A percentile compares a stretch with the other conserved stretches of the same genome.
phyloP scores from a whole-genome alignment of 768 basidiomycete genomes.

The Panaeolus papilionaceus region DNA sequence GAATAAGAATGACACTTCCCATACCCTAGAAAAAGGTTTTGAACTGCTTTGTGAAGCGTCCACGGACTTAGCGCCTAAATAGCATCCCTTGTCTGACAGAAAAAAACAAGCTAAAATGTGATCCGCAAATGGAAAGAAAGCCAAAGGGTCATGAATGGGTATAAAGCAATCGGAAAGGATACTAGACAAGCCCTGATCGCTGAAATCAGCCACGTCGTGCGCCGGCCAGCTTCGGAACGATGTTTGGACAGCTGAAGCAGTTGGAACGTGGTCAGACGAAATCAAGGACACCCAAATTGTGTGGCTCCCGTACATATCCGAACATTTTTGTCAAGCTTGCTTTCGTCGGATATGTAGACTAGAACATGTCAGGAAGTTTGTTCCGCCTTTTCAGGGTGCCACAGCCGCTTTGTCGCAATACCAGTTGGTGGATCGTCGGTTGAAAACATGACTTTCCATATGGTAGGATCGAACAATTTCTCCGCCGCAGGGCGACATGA shows the following conservation, averaged over 20 bases:
- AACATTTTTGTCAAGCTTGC: not conserved
- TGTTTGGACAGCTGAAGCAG: not conserved
- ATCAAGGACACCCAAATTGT: not conserved
- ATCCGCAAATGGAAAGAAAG: slow-evolving; percentile 3
- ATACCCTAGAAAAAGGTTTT: not conserved
- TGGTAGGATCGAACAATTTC: slow-evolving; percentile 8
- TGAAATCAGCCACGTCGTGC: not conserved
- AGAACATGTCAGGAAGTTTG: not conserved
- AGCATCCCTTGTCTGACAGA: slow-evolving; percentile 1
- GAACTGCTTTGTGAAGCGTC: not conserved
- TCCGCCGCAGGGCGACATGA: slow-evolving; percentile 11
- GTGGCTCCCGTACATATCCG: not conserved
- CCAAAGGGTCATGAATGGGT: not conserved
- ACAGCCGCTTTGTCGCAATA: not conserved
- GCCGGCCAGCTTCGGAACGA: not conserved
- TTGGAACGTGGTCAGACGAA: not conserved
- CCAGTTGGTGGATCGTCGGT: not conserved
- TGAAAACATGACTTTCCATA: not conserved
- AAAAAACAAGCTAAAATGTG: slow-evolving; percentile 5
- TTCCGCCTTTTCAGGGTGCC: slow-evolving; percentile 4
- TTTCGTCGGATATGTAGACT: not conserved
- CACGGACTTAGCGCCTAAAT: slow-evolving; percentile 10
- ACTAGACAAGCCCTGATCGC: not conserved
- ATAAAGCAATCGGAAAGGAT: not conserved
- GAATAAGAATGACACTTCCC: not conserved